Evolutionary conservation across 225 moss, liverwort and hornwort genomes (phyloP), one percentile per base, ranked within the genome.

Genomic region (Pleurozium schreberi): DNA sequence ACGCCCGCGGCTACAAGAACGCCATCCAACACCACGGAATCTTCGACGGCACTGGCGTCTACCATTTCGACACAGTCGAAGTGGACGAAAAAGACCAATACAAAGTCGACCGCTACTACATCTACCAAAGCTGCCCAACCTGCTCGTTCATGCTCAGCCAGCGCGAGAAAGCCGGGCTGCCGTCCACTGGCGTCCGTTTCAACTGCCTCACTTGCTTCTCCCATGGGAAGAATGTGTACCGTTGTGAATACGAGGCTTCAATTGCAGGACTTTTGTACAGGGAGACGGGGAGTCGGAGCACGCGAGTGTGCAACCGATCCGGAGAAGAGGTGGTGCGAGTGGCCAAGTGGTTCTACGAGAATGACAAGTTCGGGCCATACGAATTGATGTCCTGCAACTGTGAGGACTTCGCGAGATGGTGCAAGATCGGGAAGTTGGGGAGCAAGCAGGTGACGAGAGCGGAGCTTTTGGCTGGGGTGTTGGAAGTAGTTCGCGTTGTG

Each of bases 221-320:
- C 15, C 82, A 82, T 3, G 64, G 36, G 16, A 49, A 36, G 45
- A 3, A 49, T 16, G 82, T 82, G 1, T 82, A 82, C 64, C 82
- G 47, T 5, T 64, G 82, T 34, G 82, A 63, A 25, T 82, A 64
- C 64, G 36, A 64, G 34, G 64, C 82, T 10, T 9, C 64, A 1
- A 34, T 82, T 17, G 21, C 2, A 5, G 47, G 1, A 15, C 4
- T 47, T 14, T 0, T 8, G 0, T 25, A 10, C 15, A 49, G 82
- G 47, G 63, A 64, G 64, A 47, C 82, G 14, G 47, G 82, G 63
- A 82, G 82, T 82, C 47, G 64, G 31, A 82, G 82, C 64, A 64
- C 49, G 14, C 45, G 2, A 25, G 64, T 49, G 49, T 82, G 63
- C 64, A 9, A 5, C 11, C 63, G 64, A 49, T 64, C 63, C 9